phyloP scores from a whole-genome alignment of 345 rosid species.

The Linum tenue region DNA sequence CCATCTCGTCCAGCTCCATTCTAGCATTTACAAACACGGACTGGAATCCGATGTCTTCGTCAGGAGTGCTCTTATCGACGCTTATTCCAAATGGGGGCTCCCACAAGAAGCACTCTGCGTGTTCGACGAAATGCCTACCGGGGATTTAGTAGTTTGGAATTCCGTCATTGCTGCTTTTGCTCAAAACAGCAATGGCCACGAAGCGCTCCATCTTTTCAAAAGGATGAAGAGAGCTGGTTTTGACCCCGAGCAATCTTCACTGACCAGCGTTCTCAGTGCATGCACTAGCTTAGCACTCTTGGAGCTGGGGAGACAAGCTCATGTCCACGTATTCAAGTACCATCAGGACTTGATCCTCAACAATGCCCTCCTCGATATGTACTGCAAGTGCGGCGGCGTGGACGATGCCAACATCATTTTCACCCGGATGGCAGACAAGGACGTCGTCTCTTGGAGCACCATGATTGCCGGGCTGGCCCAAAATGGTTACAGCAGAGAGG shows the following conservation, averaged over 20 bases:
- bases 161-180: slow-evolving; percentile 65
- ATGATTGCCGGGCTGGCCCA: slow-evolving; percentile 70
- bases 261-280: slow-evolving; percentile 59
- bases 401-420: slow-evolving; percentile 49
- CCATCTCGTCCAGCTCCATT: slow-evolving; percentile 43
- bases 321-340: slow-evolving; percentile 56
- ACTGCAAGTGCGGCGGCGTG: slow-evolving; percentile 62
- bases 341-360: slow-evolving; percentile 53
- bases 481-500: slow-evolving; percentile 60
- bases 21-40: slow-evolving; percentile 43
- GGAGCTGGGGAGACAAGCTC: slow-evolving; percentile 60
- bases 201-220: slow-evolving; percentile 52
- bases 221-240: slow-evolving; percentile 55
- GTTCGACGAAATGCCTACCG: slow-evolving; percentile 46
- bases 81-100: slow-evolving; percentile 50
- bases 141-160: slow-evolving; percentile 68
- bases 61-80: slow-evolving; percentile 61
- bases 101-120: slow-evolving; percentile 30
- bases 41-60: slow-evolving; percentile 59
- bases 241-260: slow-evolving; percentile 38
- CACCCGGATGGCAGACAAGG: slow-evolving; percentile 38
- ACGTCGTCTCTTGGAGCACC: slow-evolving; percentile 75
- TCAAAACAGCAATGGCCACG: slow-evolving; percentile 46
- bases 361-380: slow-evolving; percentile 69
- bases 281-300: slow-evolving; percentile 51